Evolutionary conservation across 1,284 basidiomycete genomes (phyloP), one percentile per base, ranked within the genome.

Genomic region (Apiotrichum montevideense): DNA sequence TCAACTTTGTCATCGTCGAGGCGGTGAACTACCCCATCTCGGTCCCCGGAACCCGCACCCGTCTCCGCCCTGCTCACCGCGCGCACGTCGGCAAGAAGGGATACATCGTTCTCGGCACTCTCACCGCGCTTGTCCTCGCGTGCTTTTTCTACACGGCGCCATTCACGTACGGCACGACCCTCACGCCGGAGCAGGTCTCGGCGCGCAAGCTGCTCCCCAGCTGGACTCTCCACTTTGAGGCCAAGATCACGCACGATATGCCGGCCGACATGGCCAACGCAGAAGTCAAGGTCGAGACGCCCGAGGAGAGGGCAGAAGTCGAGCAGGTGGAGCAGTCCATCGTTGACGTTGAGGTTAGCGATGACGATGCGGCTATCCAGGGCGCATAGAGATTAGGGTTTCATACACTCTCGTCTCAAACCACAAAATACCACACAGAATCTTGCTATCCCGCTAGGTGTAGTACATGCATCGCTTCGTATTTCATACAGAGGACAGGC

Each of bases 11-110:
- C 61, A 77, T 92, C 52, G 88, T 89, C 35, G 94, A 97, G 68
- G 86, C 87, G 8, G 86, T 98, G 74, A 94, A 98, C 79, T 95
- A 85, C 73, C 96, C 96, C 2, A 81, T 98, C 59, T 96, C 91
- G 1, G 65, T 73, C 32, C 63, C 81, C 64, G 80, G 91, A 66
- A 72, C 84, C 70, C 69, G 69, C 66, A 90, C 85, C 4, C 82
- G 82, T 55, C 74, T 81, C 51, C 80, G 84, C 54, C 84, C 84
- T 7, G 73, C 77, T 4, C 81, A 84, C 62, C 85, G 85, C 61
- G 87, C 88, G 33, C 85, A 86, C 37, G 71, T 85, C 65, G 85
- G 84, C 61, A 86, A 84, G 34, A 51, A 54, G 35, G 61, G 62
- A 34, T 52, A 65, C 8, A 57, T 84, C n/a, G 80, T 86, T n/a